Evolutionary conservation across 331 rosid species (phyloP), one percentile per base, ranked within the genome.

Genomic region (Malus hybrid): DNA sequence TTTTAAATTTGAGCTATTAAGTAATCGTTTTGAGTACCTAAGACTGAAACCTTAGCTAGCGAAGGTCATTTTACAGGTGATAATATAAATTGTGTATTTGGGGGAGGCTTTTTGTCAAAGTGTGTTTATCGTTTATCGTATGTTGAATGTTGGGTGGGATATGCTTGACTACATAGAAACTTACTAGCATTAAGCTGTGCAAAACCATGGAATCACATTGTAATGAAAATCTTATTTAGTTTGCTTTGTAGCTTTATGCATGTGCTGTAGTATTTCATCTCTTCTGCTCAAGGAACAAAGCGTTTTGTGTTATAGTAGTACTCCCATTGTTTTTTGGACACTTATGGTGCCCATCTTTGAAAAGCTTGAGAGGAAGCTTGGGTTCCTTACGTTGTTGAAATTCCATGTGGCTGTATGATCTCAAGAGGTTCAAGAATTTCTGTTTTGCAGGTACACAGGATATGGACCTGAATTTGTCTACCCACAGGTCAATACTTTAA

Each of bases 381-480:
- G 48, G 33, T 71, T 71, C 65, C 32, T 29, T 70, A 18, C 44
- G 6, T 1, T 29, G 63, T 50, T 28, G 31, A 50, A 50, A 70
- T 6, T 29, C 24, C 46, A 3, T 29, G 18, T 71, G 56, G 52
- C 64, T 48, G 13, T 29, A 32, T 52, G 16, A 50, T 75, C 65
- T 65, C 24, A 67, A 9, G 48, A 36, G 67, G 28, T 66, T 59
- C 50, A 29, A 19, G n/a, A 29, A 24, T 68, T 19, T 76, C 31
- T 67, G 48, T 27, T 27, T 69, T 59, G 73, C 73, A 76, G 80
- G 74, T 76, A 76, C 74, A 34, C 80, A 28, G 31, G 69, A 76
- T 76, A 76, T 36, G 80, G 80, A 68, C 74, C 80, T 57, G 80
- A 76, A 57, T 67, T 15, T 76, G 80, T 68, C 74, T 76, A 76